phyloP scores from a whole-genome alignment of 164 flowering plant genomes.

The Sextonia rubra region DNA sequence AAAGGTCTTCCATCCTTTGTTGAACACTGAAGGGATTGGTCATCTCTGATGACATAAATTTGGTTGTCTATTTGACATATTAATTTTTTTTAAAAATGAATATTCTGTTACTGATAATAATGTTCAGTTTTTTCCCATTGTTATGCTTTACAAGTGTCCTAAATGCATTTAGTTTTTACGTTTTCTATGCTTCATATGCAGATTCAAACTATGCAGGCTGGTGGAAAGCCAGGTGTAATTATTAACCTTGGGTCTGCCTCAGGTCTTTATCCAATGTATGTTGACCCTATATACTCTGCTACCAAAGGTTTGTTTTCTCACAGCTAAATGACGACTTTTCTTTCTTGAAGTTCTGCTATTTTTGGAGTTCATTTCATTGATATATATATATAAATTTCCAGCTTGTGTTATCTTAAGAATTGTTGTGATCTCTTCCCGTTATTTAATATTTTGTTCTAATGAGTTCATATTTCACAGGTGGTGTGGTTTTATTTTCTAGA shows the following conservation, averaged over 20 bases:
- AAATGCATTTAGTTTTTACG: too few species aligned
- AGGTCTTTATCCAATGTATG: constrained; percentile 80
- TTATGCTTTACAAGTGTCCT: too few species aligned
- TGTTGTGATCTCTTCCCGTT: not conserved
- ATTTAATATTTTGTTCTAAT: constrained; percentile 1
- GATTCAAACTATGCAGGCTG: constrained; percentile 67
- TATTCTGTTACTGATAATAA: too few species aligned
- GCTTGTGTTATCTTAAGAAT: not conserved
- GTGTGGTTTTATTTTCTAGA: constrained; percentile 86
- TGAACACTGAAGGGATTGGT: too few species aligned
- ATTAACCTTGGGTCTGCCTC: constrained; percentile 87
- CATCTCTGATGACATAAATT: too few species aligned
- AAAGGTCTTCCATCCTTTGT: too few species aligned
- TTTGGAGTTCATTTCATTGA: not conserved
- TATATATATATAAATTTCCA: not conserved
- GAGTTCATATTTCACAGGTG: constrained; percentile 44
- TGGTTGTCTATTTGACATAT: too few species aligned
- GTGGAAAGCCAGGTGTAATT: constrained; percentile 69
- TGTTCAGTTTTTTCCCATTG: too few species aligned
- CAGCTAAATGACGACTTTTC: not conserved
- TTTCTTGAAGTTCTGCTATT: not conserved
- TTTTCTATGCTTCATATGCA: constrained; percentile 17
- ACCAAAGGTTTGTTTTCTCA: constrained; percentile 64
- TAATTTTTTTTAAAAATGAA: too few species aligned
- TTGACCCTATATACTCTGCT: constrained; percentile 70